A percentile compares a stretch with the other conserved stretches of the same genome.
Conservation (phyloP, 1,139 yeast species). For the Yamadazyma atmosphaerica region DNA sequence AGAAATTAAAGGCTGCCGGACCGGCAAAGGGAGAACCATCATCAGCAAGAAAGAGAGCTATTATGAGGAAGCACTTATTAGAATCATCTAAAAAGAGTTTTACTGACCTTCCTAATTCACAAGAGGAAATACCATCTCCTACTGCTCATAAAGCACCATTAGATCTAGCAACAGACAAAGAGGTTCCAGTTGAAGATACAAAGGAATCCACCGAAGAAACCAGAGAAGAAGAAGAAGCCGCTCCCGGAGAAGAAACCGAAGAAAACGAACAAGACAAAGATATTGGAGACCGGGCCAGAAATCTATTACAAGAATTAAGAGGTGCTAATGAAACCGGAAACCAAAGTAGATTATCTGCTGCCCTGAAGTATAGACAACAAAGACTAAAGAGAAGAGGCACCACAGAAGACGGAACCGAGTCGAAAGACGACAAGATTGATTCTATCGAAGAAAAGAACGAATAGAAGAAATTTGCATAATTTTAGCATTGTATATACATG, state of each 20-base stretch:
- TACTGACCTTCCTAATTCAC: slow-evolving; percentile 7
- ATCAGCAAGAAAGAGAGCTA: slow-evolving; percentile 79
- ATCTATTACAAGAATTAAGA: slow-evolving; percentile 57
- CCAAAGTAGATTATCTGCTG: slow-evolving; percentile 25
- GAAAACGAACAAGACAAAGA: slow-evolving; percentile 32
- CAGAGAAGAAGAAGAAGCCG: slow-evolving; percentile 36
- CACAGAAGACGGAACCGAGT: neutral
- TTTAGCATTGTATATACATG: slow-evolving; percentile 5
- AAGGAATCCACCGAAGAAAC: slow-evolving; percentile 13
- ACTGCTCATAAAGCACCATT: slow-evolving; percentile 9
- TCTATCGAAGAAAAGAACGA: neutral
- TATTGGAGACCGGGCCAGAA: slow-evolving; percentile 61
- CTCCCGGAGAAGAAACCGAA: slow-evolving; percentile 5
- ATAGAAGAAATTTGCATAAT: slow-evolving; percentile 1
- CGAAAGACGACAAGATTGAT: neutral
- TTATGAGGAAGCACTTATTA: slow-evolving; percentile 63
- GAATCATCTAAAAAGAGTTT: slow-evolving; percentile 31
- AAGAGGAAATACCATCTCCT: slow-evolving; percentile 15
- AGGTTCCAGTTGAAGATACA: slow-evolving; percentile 6
- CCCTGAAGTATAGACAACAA: slow-evolving; percentile 41
- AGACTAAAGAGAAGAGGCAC: slow-evolving; percentile 18
- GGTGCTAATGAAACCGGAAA: slow-evolving; percentile 27
- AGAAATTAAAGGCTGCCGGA: slow-evolving; percentile 72
- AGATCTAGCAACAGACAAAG: slow-evolving; percentile 6
- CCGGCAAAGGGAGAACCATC: slow-evolving; percentile 72